Percentiles rank a stretch among this genome's conserved stretches.
Evolutionary conservation across 2,329 filamentous ascomycete species (phyloP).

Genomic region (Ceratocystis ficicola): DNA sequence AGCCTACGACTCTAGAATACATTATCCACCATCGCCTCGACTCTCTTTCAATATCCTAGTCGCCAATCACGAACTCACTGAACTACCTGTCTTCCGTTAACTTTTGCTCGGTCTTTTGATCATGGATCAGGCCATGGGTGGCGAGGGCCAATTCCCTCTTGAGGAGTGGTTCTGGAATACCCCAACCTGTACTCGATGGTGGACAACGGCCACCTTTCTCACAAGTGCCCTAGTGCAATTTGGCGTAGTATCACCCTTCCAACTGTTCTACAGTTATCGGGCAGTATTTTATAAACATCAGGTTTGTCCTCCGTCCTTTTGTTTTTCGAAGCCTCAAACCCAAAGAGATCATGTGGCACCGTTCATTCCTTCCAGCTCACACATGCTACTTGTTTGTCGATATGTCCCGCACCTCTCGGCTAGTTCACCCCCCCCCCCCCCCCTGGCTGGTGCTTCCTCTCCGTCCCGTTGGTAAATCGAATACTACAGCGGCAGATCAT

Average conservation of each 20-base stretch:
- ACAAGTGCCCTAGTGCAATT: conserved; percentile 87
- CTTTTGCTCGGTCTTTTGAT: background rate
- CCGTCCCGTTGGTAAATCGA: background rate
- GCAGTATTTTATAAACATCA: conserved; percentile 86
- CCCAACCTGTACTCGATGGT: conserved; percentile 90
- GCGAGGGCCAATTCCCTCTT: conserved; percentile 58
- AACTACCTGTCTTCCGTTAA: background rate
- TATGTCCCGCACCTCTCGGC: background rate
- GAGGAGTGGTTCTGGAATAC: conserved; percentile 99
- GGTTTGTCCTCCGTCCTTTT: conserved; percentile 39
- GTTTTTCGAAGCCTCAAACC: background rate
- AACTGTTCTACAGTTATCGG: conserved; percentile 92
- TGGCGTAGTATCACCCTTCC: conserved; percentile 80
- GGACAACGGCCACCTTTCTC: conserved; percentile 84
- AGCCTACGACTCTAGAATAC: too few species aligned
- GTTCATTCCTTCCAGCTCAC: too few species aligned
- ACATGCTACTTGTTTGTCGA: too few species aligned
- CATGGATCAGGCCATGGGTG: conserved; percentile 49
- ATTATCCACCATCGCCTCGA: too few species aligned
- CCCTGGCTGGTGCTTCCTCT: background rate
- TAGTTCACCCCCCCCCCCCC: background rate
- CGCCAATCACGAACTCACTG: too few species aligned
- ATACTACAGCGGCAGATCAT: too few species aligned
- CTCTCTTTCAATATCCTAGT: too few species aligned
- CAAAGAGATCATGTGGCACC: too few species aligned